phyloP scores from a whole-genome alignment of 2,329 filamentous ascomycete species.

The Pyrenochaeta sp. region DNA sequence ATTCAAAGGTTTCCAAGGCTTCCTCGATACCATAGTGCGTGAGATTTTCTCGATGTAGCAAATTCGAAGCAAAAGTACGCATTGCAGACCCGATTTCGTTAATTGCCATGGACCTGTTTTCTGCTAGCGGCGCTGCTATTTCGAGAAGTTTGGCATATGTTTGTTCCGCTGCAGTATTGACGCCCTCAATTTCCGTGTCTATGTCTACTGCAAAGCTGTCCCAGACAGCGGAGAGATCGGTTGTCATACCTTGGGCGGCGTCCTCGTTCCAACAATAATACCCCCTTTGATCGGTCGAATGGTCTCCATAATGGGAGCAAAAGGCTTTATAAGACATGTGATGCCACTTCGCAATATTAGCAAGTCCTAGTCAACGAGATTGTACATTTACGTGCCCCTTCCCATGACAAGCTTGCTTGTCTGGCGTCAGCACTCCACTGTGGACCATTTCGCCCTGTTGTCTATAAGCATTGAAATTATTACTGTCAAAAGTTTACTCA shows the following conservation, averaged over 20 bases:
- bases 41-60: slow-evolving; percentile 37
- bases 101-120: background rate
- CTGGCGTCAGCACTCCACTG: slow-evolving; percentile 41
- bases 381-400: slow-evolving; percentile 45
- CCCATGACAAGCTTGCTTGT: slow-evolving; percentile 43
- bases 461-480: slow-evolving; percentile 8
- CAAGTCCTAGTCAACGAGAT: slow-evolving; percentile 12
- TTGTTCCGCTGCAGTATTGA: slow-evolving; percentile 13
- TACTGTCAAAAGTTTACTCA: slow-evolving; percentile 5
- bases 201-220: slow-evolving; percentile 21
- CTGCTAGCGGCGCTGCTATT: background rate
- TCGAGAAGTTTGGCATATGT: slow-evolving; percentile 9
- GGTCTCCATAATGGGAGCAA: slow-evolving; percentile 51
- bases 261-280: slow-evolving; percentile 57
- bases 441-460: slow-evolving; percentile 13
- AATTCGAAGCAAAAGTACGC: slow-evolving; percentile 30
- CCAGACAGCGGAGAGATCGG: slow-evolving; percentile 47
- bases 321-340: slow-evolving; percentile 53
- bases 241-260: slow-evolving; percentile 49
- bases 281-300: slow-evolving; percentile 37
- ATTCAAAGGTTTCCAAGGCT: slow-evolving; percentile 28
- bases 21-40: slow-evolving; percentile 38
- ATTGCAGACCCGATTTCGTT: slow-evolving; percentile 7
- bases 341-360: slow-evolving; percentile 14
- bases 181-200: slow-evolving; percentile 12